phyloP scores from a whole-genome alignment of 2,329 filamentous ascomycete genomes.

The Fonsecaea erecta region DNA sequence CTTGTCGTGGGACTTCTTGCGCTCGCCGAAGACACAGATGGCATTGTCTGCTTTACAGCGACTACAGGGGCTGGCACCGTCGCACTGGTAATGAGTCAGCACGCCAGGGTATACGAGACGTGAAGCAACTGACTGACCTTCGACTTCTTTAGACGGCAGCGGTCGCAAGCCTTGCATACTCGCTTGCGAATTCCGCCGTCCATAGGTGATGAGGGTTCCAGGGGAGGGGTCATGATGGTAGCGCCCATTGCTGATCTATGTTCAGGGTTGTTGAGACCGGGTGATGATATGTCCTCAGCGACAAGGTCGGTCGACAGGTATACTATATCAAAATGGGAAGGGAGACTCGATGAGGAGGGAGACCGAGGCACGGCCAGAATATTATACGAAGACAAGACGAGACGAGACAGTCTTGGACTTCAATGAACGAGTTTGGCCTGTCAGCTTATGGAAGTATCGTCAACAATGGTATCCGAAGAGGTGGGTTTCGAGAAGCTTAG shows the following conservation, averaged over 20 bases:
- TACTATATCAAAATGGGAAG: background rate
- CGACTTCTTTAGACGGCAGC: conserved; percentile 69
- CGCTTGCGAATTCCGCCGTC: conserved; percentile 56
- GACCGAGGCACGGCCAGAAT: conserved; percentile 1
- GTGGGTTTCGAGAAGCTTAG: conserved; percentile 4
- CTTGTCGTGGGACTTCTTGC: conserved; percentile 70
- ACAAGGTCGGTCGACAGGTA: background rate
- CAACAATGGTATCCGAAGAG: conserved; percentile 2
- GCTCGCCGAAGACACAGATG: conserved; percentile 68
- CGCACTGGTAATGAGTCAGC: conserved; percentile 53
- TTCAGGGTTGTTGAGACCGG: background rate
- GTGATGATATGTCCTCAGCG: background rate
- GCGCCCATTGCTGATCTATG: conserved; percentile 24
- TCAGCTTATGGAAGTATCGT: conserved; percentile 25
- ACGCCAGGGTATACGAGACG: too few species aligned
- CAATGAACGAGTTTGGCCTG: background rate
- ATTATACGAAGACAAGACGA: conserved; percentile 5
- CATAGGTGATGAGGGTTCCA: conserved; percentile 36
- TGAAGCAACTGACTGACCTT: conserved; percentile 55
- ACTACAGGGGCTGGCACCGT: conserved; percentile 65
- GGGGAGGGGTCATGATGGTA: conserved; percentile 36
- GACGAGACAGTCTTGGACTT: background rate
- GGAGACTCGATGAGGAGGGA: background rate
- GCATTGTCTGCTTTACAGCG: conserved; percentile 67
- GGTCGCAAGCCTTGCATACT: conserved; percentile 70